These are phyloP conservation scores for Dimargaris cristalligena DNA, from an alignment of 192 early-diverging fungal species.

Conservation along the genomic window DNA sequence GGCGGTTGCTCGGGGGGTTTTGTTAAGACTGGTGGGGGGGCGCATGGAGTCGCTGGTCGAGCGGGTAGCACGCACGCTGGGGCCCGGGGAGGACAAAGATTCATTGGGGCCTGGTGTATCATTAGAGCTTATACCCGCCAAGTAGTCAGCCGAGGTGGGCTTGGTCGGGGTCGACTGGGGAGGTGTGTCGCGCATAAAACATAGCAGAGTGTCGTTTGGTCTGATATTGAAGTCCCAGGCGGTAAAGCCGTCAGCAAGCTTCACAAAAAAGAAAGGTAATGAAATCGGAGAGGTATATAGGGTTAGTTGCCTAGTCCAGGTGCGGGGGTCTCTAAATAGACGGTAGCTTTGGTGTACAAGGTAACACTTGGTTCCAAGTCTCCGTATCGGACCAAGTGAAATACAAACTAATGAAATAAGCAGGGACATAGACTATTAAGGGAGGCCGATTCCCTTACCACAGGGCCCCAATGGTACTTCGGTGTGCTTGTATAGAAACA, in stretches of 20 bases:
- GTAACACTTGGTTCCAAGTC: not conserved
- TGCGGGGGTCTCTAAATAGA: not conserved
- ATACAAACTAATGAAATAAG: not conserved
- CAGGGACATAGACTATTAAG: not conserved
- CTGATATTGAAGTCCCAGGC: constrained; percentile 9
- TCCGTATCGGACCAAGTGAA: not conserved
- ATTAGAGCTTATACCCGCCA: too few species aligned
- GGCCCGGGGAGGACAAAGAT: not conserved
- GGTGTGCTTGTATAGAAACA: not conserved
- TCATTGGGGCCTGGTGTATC: not conserved
- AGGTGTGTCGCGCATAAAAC: not conserved
- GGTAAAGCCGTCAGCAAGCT: not conserved
- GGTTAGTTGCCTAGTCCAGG: not conserved
- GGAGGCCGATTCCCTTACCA: not conserved
- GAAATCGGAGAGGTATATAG: not conserved
- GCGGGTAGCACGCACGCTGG: not conserved
- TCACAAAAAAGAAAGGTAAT: not conserved
- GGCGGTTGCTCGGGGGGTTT: too few species aligned
- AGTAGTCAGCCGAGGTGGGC: too few species aligned
- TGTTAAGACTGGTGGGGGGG: not conserved
- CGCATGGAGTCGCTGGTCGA: not conserved
- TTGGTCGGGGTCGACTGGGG: not conserved
- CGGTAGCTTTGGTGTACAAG: not conserved
- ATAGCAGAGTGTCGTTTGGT: not conserved
- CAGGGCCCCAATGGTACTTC: not conserved